phyloP scores from a whole-genome alignment of 345 rosid genomes.

The Erucastrum elatum region DNA sequence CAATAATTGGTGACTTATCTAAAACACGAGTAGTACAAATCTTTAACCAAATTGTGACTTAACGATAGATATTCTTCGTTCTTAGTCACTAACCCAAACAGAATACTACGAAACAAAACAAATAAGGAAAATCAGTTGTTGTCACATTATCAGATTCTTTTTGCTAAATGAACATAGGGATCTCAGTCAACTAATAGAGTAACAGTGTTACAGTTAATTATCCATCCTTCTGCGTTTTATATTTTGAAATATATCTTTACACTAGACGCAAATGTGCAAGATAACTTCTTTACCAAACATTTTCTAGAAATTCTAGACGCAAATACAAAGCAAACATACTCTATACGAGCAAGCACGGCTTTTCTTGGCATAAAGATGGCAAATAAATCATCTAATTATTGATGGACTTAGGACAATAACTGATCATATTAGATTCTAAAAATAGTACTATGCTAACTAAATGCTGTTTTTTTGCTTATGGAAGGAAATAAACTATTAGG shows the following conservation, averaged over 20 bases:
- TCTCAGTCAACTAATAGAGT: background rate
- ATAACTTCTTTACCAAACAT: background rate
- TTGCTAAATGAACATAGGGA: background rate
- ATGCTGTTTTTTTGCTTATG: background rate
- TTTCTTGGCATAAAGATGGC: constrained; percentile 5
- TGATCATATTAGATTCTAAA: constrained; percentile 26
- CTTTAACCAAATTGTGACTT: background rate
- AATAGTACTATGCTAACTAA: background rate
- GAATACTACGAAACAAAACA: background rate
- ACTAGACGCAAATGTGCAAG: background rate
- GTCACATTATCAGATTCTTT: background rate
- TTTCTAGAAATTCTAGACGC: constrained; percentile 10
- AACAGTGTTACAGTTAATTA: background rate
- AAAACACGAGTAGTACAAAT: constrained; percentile 2
- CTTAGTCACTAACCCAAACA: background rate
- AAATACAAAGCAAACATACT: background rate
- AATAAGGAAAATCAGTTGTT: background rate
- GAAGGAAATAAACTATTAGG: background rate
- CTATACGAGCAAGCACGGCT: constrained; percentile 16
- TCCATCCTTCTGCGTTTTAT: background rate
- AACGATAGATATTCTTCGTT: background rate
- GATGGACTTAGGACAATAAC: background rate
- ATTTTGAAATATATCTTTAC: background rate
- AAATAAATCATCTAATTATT: too few relatives aligned
- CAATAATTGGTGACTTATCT: constrained; percentile 23